A percentile compares a stretch with the other conserved stretches of the same genome.
Conservation (phyloP, 2,329 filamentous ascomycete species). For the Diaporthe sp. region DNA sequence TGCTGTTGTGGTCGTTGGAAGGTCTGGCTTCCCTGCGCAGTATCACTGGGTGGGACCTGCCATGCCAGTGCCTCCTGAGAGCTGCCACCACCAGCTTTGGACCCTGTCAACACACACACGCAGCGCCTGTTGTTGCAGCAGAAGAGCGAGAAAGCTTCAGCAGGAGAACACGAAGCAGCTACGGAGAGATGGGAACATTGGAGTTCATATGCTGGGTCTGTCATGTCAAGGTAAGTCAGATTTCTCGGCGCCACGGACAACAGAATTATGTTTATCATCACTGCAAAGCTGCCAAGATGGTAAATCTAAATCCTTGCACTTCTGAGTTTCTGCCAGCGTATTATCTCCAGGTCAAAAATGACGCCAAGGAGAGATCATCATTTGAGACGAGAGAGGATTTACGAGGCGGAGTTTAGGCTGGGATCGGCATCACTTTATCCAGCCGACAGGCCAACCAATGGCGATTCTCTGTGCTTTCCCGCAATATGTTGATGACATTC, state of each 20-base stretch:
- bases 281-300: background rate
- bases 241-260: too few species aligned
- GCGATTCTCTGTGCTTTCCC: background rate
- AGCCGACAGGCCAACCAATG: background rate
- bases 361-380: background rate
- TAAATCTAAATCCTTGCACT: background rate
- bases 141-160: background rate
- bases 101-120: background rate
- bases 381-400: background rate
- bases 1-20: background rate
- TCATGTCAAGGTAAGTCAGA: background rate
- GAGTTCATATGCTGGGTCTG: background rate
- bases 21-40: background rate
- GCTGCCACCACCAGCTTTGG: background rate
- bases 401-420: background rate
- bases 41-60: background rate
- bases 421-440: background rate
- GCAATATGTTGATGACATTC: background rate
- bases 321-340: background rate
- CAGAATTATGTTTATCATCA: background rate
- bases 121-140: accelerated
- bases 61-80: background rate
- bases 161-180: too few species aligned
- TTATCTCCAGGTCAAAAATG: background rate
- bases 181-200: background rate